Conservation (phyloP, 2,329 filamentous ascomycete genomes). For the Phialemonium atrogriseum region DNA sequence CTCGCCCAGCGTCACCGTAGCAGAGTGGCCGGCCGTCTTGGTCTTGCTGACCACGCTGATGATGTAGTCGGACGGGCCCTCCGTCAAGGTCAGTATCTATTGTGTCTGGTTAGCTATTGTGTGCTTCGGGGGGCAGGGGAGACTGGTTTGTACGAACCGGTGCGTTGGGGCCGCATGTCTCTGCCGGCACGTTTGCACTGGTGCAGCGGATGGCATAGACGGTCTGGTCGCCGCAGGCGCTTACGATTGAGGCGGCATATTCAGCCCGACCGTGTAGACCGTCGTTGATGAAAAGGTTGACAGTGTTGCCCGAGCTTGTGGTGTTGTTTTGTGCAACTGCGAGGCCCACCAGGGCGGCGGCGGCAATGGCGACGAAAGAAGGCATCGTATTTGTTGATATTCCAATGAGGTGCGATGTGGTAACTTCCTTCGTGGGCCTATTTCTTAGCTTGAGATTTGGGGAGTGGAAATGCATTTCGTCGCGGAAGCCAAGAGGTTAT, state of each 20-base stretch:
- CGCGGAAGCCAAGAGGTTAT: no score
- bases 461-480: no score
- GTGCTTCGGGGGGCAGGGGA: background rate
- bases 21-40: background rate
- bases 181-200: background rate
- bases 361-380: no score
- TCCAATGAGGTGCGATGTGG: no score
- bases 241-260: slow-evolving; percentile 6
- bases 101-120: background rate
- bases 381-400: no score
- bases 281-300: slow-evolving; percentile 8
- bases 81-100: slow-evolving; percentile 4
- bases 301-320: no score
- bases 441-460: no score
- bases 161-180: slow-evolving; percentile 2
- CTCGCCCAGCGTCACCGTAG: slow-evolving; percentile 4
- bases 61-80: slow-evolving; percentile 1
- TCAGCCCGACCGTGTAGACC: background rate
- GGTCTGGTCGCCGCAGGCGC: slow-evolving; percentile 4
- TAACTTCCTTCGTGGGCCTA: no score
- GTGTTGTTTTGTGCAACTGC: no score
- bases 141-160: slow-evolving; percentile 3
- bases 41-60: background rate
- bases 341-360: no score
- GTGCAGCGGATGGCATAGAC: slow-evolving; percentile 7